Evolutionary conservation across 208 protist species (phyloP).

Genomic region (Novymonas esmeraldas): DNA sequence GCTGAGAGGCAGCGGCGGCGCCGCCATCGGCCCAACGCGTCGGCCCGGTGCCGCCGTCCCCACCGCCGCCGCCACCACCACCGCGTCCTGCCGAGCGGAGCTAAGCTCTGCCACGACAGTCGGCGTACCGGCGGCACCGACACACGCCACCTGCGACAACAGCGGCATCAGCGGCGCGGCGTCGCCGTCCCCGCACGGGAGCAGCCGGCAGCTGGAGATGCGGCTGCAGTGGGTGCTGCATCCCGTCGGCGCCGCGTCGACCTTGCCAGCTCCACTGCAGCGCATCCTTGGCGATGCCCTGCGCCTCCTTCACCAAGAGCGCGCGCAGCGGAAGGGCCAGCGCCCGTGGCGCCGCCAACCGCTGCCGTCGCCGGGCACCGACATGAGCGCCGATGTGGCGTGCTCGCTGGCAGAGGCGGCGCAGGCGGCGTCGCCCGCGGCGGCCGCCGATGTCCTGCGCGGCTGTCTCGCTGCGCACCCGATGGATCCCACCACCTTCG

Average conservation of each 20-base stretch:
- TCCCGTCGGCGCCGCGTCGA: background rate
- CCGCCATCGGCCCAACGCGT: no score
- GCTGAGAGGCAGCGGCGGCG: background rate
- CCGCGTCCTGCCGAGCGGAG: background rate
- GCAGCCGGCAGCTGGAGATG: conserved; percentile 21
- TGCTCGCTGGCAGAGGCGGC: conserved; percentile 18
- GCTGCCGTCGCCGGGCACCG: background rate
- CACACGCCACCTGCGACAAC: background rate
- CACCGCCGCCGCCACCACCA: background rate
- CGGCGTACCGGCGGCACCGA: background rate
- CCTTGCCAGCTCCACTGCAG: conserved; percentile 12
- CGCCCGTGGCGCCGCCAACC: conserved; percentile 23
- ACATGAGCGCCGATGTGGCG: conserved; percentile 11
- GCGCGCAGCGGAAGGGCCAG: conserved; percentile 24
- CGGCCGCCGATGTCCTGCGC: conserved; percentile 11
- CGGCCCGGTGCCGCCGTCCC: no score
- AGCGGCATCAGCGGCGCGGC: background rate
- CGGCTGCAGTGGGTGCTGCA: conserved; percentile 16
- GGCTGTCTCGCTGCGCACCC: conserved; percentile 14
- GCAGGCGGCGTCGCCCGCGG: conserved; percentile 10
- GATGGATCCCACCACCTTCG: background rate
- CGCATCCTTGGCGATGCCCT: conserved; percentile 16
- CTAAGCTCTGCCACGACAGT: no score
- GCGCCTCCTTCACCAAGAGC: conserved; percentile 23
- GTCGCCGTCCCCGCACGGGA: background rate